phyloP scores from a whole-genome alignment of 805 yeast species.

The Saccharomycopsis sp. region DNA sequence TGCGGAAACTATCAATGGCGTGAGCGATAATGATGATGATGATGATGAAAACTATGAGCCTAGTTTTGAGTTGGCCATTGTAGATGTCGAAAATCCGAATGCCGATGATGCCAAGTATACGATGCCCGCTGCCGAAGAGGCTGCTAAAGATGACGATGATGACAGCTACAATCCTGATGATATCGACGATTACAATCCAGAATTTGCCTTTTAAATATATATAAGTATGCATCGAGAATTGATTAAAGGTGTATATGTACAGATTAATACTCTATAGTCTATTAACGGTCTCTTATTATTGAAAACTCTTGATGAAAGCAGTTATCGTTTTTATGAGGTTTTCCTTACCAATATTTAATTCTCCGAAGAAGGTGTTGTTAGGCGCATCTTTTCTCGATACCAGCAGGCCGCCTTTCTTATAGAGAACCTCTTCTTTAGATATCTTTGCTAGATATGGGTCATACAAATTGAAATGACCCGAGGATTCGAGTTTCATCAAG shows the following conservation, averaged over 20 bases:
- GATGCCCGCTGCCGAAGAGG: neutral
- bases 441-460: neutral
- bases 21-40: neutral
- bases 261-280: neutral
- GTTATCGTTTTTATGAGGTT: neutral
- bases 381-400: neutral
- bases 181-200: neutral
- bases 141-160: neutral
- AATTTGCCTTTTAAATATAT: neutral
- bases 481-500: neutral
- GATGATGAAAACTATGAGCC: neutral
- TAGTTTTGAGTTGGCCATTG: neutral
- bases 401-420: neutral
- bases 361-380: neutral
- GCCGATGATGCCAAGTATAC: neutral
- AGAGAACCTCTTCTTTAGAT: neutral
- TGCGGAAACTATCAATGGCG: neutral
- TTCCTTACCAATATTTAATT: neutral
- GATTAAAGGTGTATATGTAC: neutral
- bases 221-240: neutral
- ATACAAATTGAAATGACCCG: neutral
- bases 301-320: neutral
- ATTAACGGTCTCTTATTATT: neutral
- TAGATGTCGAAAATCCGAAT: neutral
- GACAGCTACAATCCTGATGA: too few species aligned